phyloP scores from a whole-genome alignment of 2,329 filamentous ascomycete species.

The Ophiostoma sp. region DNA sequence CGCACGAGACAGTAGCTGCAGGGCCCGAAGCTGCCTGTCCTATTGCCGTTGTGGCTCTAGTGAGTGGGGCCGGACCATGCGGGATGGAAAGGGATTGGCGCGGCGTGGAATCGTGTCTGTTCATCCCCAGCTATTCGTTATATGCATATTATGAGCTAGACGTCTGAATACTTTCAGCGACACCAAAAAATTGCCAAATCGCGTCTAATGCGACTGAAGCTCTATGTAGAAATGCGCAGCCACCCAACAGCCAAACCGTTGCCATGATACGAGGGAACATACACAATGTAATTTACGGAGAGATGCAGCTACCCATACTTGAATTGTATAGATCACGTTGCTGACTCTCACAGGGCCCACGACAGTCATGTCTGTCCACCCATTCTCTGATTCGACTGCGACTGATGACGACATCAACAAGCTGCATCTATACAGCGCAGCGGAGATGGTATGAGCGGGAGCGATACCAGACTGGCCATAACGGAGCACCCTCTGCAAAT shows the following conservation, averaged over 20 bases:
- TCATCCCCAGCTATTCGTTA: not conserved
- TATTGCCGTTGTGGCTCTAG: not conserved
- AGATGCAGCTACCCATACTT: not conserved
- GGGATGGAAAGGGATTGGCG: constrained; percentile 9
- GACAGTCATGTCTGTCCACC: constrained; percentile 12
- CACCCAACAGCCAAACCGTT: not conserved
- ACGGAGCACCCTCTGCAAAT: not conserved
- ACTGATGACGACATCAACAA: not conserved
- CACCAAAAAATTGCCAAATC: not conserved
- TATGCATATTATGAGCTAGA: not conserved
- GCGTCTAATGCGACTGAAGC: constrained; percentile 1
- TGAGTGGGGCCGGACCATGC: not conserved
- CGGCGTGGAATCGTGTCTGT: not conserved
- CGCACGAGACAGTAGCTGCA: constrained; percentile 5
- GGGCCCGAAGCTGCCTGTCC: not conserved
- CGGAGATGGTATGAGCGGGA: constrained; percentile 21
- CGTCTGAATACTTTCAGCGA: not conserved
- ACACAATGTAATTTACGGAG: constrained; percentile 18
- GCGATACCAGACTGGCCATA: not conserved
- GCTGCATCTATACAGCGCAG: not conserved
- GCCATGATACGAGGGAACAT: constrained; percentile 27
- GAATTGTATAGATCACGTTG: not conserved
- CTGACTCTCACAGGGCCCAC: constrained; percentile 15
- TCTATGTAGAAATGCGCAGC: constrained; percentile 1
- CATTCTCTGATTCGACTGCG: not conserved